Evolutionary conservation across 1,284 basidiomycete genomes (phyloP).

Genomic region (Pyrrhoderma lamaoense): DNA sequence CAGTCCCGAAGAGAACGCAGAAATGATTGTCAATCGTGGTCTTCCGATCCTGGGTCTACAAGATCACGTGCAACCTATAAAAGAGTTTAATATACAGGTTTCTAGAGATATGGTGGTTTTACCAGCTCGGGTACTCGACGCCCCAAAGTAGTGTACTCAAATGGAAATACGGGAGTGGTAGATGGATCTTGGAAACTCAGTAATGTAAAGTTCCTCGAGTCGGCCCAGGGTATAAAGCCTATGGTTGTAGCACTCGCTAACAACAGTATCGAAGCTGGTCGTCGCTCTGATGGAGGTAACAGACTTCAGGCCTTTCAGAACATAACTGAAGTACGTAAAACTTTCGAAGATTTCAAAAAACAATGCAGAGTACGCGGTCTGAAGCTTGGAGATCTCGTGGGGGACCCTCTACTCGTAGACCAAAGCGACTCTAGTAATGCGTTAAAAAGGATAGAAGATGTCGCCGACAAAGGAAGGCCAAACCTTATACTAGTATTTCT

Average conservation of each 20-base stretch:
- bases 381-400: constrained; percentile 38
- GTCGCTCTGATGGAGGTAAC: too few species aligned
- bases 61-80: constrained; percentile 29
- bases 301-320: too few species aligned
- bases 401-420: constrained; percentile 46
- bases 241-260: background rate
- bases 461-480: constrained; percentile 30
- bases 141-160: constrained; percentile 48
- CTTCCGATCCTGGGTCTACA: constrained; percentile 46
- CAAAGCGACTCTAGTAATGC: too few species aligned
- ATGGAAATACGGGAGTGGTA: constrained; percentile 34
- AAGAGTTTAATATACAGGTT: constrained; percentile 47
- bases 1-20: constrained; percentile 26
- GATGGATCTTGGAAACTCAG: constrained; percentile 70
- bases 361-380: constrained; percentile 14
- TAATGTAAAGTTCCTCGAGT: constrained; percentile 23
- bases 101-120: constrained; percentile 46
- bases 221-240: background rate
- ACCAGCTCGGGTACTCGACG: constrained; percentile 54
- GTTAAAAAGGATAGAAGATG: constrained; percentile 6
- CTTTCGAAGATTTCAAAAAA: background rate
- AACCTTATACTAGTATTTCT: constrained; percentile 2
- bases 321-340: constrained; percentile 23
- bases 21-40: constrained; percentile 47
- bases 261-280: background rate